These are phyloP conservation scores for Mycena sanguinolenta DNA, from an alignment of 768 basidiomycete species.

Conservation along the genomic window DNA sequence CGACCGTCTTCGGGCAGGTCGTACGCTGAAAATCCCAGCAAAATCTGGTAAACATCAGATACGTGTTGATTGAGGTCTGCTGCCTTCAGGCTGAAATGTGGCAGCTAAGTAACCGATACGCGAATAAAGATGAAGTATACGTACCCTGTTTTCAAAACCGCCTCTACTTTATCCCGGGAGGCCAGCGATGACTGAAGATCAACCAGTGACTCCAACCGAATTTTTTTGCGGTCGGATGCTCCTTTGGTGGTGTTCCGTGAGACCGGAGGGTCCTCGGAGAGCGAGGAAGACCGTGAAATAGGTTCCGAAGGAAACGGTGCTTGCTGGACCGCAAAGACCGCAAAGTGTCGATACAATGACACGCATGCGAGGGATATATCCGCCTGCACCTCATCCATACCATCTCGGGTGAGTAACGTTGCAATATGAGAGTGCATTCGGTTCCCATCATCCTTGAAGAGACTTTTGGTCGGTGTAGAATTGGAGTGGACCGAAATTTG, in stretches of 20 bases:
- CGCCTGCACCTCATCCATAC: conserved; percentile 6
- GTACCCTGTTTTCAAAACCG: conserved; percentile 9
- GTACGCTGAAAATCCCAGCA: conserved; percentile 5
- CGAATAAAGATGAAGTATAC: background rate
- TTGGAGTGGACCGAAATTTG: background rate
- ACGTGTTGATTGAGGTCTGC: conserved; percentile 11
- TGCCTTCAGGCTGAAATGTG: background rate
- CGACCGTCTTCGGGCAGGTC: conserved; percentile 14
- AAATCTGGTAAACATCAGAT: conserved; percentile 11
- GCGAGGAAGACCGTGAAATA: background rate
- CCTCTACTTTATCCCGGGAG: background rate
- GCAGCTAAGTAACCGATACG: background rate
- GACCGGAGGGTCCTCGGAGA: background rate
- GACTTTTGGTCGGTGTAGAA: background rate
- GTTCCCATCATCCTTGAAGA: background rate
- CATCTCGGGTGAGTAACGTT: conserved; percentile 13
- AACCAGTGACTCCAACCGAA: background rate
- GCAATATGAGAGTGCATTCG: conserved; percentile 17
- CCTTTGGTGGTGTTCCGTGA: background rate
- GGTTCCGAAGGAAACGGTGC: background rate
- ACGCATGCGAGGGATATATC: conserved; percentile 6
- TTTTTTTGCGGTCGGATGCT: background rate
- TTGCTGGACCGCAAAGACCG: conserved; percentile 14
- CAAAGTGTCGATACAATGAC: conserved; percentile 17
- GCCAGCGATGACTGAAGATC: background rate